These are phyloP conservation scores for Hypholoma sublateritium DNA, from an alignment of 768 basidiomycete species.

Conservation along the genomic window DNA sequence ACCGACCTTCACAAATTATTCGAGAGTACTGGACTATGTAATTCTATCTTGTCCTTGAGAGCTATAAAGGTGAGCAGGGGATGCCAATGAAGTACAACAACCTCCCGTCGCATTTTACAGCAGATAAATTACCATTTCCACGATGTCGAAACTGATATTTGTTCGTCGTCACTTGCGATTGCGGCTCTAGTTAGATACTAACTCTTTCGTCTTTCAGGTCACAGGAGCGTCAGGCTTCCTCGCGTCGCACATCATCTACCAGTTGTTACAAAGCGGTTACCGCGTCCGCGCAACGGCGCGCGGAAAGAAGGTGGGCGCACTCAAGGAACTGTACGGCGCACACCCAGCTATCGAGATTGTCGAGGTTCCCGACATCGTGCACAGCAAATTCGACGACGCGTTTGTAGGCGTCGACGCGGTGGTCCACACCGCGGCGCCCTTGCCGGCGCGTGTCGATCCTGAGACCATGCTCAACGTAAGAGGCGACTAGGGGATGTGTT, in stretches of 20 bases:
- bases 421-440: constrained; percentile 38
- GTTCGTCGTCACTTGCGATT: neutral
- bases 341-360: constrained; percentile 23
- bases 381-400: constrained; percentile 42
- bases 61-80: too few relatives aligned
- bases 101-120: too few relatives aligned
- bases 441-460: constrained; percentile 18
- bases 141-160: constrained; percentile 5
- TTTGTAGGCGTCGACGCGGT: constrained; percentile 48
- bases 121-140: neutral
- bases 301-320: constrained; percentile 17
- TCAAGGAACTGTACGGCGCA: constrained; percentile 14
- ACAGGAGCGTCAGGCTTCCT: constrained; percentile 50
- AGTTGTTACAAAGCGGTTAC: constrained; percentile 45
- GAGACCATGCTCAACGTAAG: constrained; percentile 21
- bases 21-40: too few relatives aligned
- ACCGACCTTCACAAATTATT: too few relatives aligned
- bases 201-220: constrained; percentile 25
- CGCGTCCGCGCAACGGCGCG: constrained; percentile 42
- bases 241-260: constrained; percentile 40
- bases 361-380: constrained; percentile 24
- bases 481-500: neutral
- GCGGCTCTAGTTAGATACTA: neutral
- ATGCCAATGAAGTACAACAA: too few relatives aligned
- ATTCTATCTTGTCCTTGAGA: too few relatives aligned